Evolutionary conservation across 208 protist species (phyloP).

Genomic region (Blastocrithidia nonstop): DNA sequence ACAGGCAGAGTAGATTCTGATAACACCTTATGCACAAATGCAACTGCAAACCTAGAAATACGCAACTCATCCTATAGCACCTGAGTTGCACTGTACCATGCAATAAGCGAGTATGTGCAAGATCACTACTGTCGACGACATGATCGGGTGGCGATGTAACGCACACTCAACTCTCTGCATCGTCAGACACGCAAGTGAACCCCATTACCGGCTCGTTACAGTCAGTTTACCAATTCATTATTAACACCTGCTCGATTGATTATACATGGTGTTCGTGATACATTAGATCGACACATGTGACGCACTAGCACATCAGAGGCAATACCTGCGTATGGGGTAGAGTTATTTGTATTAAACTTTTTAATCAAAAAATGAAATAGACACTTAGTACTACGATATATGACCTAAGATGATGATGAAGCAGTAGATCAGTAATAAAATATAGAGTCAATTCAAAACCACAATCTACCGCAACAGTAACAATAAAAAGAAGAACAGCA

Average conservation of each 20-base stretch:
- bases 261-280: conserved; percentile 12
- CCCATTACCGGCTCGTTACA: conserved; percentile 16
- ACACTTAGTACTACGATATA: too few species aligned
- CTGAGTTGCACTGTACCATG: conserved; percentile 39
- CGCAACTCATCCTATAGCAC: too few species aligned
- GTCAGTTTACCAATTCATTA: conserved; percentile 10
- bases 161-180: conserved; percentile 17
- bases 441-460: too few species aligned
- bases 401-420: too few species aligned
- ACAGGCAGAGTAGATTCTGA: too few species aligned
- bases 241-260: conserved; percentile 4
- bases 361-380: too few species aligned
- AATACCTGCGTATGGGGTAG: conserved; percentile 12
- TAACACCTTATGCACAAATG: too few species aligned
- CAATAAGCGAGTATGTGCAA: conserved; percentile 35
- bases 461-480: too few species aligned
- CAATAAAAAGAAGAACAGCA: too few species aligned
- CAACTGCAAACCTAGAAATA: too few species aligned
- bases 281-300: conserved; percentile 24
- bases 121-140: conserved; percentile 34
- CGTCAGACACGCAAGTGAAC: conserved; percentile 33
- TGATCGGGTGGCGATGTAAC: conserved; percentile 49
- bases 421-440: too few species aligned
- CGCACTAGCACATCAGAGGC: conserved; percentile 7
- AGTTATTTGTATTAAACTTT: conserved; percentile 25